phyloP scores from a whole-genome alignment of 2,329 filamentous ascomycete species.

The Pleomassaria siparia region DNA sequence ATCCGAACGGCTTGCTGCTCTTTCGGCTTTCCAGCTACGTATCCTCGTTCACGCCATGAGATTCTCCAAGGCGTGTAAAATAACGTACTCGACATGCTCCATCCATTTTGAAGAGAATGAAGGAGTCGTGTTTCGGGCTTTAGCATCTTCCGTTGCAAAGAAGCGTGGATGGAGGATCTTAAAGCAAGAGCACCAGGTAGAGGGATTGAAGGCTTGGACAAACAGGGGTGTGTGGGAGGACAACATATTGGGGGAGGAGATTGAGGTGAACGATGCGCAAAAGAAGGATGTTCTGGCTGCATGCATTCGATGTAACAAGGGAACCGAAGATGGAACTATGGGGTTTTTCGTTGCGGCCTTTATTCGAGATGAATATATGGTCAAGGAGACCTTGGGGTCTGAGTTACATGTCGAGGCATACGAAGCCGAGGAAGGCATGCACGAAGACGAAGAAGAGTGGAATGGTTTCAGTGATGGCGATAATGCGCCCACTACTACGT shows the following conservation, averaged over 20 bases:
- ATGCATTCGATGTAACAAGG: conserved; percentile 80
- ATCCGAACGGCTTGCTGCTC: conserved; percentile 64
- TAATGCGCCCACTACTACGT: background rate
- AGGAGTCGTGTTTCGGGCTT: conserved; percentile 71
- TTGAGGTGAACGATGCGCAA: conserved; percentile 47
- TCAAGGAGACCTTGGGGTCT: background rate
- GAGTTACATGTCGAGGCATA: background rate
- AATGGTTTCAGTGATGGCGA: conserved; percentile 46
- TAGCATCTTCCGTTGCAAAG: conserved; percentile 67
- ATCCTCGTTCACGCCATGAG: conserved; percentile 81
- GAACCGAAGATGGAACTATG: conserved; percentile 81
- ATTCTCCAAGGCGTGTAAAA: conserved; percentile 67
- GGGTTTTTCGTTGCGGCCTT: conserved; percentile 96
- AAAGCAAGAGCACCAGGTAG: conserved; percentile 69
- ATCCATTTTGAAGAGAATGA: conserved; percentile 89
- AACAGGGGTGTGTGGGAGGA: conserved; percentile 55
- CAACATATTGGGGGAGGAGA: conserved; percentile 42
- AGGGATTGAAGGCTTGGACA: conserved; percentile 76
- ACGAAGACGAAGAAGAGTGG: conserved; percentile 44
- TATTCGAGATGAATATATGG: conserved; percentile 55
- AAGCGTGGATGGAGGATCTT: conserved; percentile 77
- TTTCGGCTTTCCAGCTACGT: conserved; percentile 79
- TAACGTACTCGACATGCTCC: conserved; percentile 95
- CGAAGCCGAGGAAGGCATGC: background rate
- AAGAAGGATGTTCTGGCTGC: conserved; percentile 60